phyloP scores from a whole-genome alignment of 768 basidiomycete species.

The Polyporus arcularius region DNA sequence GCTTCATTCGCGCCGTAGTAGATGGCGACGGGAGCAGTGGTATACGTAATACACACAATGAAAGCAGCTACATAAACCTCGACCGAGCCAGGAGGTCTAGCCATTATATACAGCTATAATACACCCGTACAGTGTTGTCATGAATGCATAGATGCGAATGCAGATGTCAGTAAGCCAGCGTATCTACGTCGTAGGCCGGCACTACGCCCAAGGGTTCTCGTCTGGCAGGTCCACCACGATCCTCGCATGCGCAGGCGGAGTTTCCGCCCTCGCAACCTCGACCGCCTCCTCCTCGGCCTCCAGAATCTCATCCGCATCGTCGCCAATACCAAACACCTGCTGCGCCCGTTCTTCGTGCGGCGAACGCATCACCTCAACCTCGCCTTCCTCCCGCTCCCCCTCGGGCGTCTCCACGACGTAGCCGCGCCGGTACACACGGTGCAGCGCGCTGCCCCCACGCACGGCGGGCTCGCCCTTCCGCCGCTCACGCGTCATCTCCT shows the following conservation, averaged over 20 bases:
- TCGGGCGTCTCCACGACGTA: conserved; percentile 39
- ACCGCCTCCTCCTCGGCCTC: conserved; percentile 30
- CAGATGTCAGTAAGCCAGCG: too few species aligned
- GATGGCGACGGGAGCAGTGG: too few species aligned
- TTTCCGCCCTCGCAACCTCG: conserved; percentile 31
- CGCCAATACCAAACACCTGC: conserved; percentile 33
- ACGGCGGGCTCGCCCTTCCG: conserved; percentile 62
- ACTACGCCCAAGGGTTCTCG: conserved; percentile 61
- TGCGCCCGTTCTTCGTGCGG: conserved; percentile 22
- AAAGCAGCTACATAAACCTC: too few species aligned
- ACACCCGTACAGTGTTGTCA: too few species aligned
- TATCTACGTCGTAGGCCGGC: too few species aligned
- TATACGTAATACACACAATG: too few species aligned
- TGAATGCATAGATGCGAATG: too few species aligned
- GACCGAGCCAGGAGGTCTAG: too few species aligned
- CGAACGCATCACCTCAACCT: conserved; percentile 42
- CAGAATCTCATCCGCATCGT: conserved; percentile 40
- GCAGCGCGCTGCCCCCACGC: conserved; percentile 38
- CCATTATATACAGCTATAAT: too few species aligned
- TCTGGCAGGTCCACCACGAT: conserved; percentile 34
- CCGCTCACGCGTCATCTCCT: conserved; percentile 53
- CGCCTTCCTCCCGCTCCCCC: conserved; percentile 37
- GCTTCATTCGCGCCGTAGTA: too few species aligned
- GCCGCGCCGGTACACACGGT: conserved; percentile 55
- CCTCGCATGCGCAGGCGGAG: conserved; percentile 50